phyloP scores from a whole-genome alignment of 2,329 filamentous ascomycete genomes.

The Curvularia sp. region DNA sequence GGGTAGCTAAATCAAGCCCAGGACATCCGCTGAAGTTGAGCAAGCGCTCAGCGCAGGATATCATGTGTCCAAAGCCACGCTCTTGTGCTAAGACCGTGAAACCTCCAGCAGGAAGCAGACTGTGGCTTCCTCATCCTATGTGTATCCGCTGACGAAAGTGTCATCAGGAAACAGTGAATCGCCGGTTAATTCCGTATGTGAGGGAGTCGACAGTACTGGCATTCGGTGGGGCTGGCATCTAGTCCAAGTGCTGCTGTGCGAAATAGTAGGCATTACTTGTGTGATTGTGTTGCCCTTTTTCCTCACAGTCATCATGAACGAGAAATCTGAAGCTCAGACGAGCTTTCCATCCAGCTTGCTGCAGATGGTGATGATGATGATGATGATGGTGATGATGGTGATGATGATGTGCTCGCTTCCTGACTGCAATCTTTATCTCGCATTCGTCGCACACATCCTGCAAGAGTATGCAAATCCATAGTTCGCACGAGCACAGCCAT shows the following conservation, averaged over 20 bases:
- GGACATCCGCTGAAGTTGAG: not conserved
- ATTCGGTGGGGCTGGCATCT: not conserved
- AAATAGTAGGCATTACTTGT: not conserved
- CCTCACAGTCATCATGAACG: not conserved
- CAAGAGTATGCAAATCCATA: not conserved
- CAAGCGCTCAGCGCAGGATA: not conserved
- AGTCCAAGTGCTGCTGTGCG: not conserved
- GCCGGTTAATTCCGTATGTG: too few relatives aligned
- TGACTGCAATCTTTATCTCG: not conserved
- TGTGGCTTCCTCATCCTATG: too few relatives aligned
- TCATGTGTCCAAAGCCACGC: too few relatives aligned
- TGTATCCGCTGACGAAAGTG: too few relatives aligned
- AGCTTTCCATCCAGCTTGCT: not conserved
- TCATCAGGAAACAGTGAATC: too few relatives aligned
- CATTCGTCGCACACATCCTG: slow-evolving; percentile 1
- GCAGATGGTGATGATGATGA: too few relatives aligned
- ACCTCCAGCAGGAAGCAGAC: too few relatives aligned
- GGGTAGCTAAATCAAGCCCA: not conserved
- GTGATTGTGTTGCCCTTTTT: not conserved
- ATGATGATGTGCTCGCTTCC: slow-evolving; percentile 1
- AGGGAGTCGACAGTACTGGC: not conserved
- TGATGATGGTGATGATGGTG: too few relatives aligned
- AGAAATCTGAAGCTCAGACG: not conserved
- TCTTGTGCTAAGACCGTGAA: too few relatives aligned
- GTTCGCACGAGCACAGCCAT: not conserved